Base-by-base conservation (phyloP, 2,329 filamentous ascomycete genomes). In the Monosporascus cannonballus region DNA sequence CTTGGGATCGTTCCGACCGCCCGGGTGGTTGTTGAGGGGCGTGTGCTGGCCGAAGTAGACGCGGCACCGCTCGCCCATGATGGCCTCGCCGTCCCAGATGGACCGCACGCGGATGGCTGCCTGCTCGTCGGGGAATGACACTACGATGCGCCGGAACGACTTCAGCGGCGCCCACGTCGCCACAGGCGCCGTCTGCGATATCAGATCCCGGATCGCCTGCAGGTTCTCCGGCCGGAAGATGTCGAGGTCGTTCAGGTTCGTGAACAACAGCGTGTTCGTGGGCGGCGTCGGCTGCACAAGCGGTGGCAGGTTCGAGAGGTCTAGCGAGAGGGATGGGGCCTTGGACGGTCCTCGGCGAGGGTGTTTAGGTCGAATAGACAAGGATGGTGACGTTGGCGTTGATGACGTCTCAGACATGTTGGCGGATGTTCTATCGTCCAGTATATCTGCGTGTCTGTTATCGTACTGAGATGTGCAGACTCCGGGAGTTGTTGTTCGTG, bases 191-290 rank as follows among this genome's bases (percentile, higher is more conserved):
- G 85, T 83, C 48, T 80, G 70, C 64, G 81, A 75, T 68, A 94
- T 85, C 54, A 90, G 82, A 51, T 84, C 78, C 66, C 84, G 85
- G 63, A 93, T 88, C 55, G 80, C 83, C 62, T 87, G 81, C 54
- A 93, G 78, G 71, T 90, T 90, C 56, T 86, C 79, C 18, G 87
- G 77, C 54, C 81, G 77, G 77, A 93, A 94, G 73, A 90, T 84
- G 64, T 87, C 84, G 54, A 78, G 73, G 59, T 89, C 82, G 65
- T 85, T 75, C 55, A 94, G 82, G 73, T 90, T 90, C 63, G 89
- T 94, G 67, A 94, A 86, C 64, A 94, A 83, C 52, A 94, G 84
- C 0, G 89, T 94, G 75, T 94, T 94, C 60, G 86, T 88, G 6
- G 88, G 86, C 51, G 85, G 82, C 25, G 87, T 84, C n/a, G 89